Conservation (phyloP, 140 eudicot species). For the Anethum foeniculum region DNA sequence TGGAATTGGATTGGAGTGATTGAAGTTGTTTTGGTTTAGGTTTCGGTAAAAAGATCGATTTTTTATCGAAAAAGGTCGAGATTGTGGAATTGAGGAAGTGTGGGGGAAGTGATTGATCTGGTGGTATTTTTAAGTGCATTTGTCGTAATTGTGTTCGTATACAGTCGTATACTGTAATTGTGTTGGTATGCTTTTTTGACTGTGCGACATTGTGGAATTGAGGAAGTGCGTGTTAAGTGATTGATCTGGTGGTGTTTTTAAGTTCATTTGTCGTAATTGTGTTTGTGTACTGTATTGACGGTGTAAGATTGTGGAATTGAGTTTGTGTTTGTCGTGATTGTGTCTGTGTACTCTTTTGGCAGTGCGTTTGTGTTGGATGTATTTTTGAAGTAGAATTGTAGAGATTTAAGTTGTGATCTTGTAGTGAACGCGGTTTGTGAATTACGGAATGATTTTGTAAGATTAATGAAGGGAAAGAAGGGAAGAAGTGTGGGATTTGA, state of each 20-base stretch:
- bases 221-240: no score
- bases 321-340: no score
- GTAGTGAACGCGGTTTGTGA: neutral
- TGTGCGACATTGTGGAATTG: no score
- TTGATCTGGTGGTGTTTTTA: no score
- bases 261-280: no score
- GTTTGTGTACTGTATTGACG: no score
- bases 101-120: neutral
- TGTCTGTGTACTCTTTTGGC: neutral
- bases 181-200: no score
- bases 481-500: slow-evolving; percentile 36
- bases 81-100: neutral
- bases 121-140: neutral
- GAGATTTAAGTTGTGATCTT: neutral
- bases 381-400: neutral
- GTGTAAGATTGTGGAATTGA: no score
- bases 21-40: neutral
- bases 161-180: no score
- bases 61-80: neutral
- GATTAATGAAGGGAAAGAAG: slow-evolving; percentile 11
- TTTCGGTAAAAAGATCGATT: neutral
- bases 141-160: neutral
- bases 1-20: neutral
- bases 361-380: neutral
- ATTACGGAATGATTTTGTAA: neutral